Percentiles rank a stretch among this genome's conserved stretches.
Conservation (phyloP, 169 alveolate genomes). For the Eimeria tenella region DNA sequence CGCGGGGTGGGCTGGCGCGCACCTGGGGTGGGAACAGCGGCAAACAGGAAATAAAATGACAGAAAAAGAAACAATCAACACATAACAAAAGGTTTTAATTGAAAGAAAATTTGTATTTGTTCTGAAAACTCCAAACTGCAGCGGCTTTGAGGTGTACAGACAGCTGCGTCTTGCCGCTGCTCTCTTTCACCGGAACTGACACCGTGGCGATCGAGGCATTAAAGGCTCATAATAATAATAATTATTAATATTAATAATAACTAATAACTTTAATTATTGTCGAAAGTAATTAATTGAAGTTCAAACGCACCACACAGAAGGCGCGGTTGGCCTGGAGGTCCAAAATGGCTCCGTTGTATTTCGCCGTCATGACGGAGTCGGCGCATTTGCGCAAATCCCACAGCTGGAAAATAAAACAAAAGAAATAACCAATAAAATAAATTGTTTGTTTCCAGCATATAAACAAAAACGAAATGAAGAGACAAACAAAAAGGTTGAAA, state of each 20-base stretch:
- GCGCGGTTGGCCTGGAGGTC: constrained; percentile 78
- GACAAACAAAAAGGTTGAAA: not conserved
- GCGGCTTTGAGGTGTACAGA: not conserved
- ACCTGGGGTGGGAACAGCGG: constrained; percentile 59
- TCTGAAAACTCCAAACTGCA: too few relatives aligned
- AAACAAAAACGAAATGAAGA: not conserved
- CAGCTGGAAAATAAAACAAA: constrained; percentile 30
- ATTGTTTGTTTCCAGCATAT: too few relatives aligned
- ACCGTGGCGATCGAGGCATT: too few relatives aligned
- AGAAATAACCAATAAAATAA: not conserved
- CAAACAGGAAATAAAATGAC: not conserved
- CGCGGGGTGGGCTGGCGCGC: constrained; percentile 71
- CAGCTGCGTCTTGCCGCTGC: not conserved
- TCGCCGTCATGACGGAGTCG: constrained; percentile 72
- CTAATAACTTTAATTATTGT: too few relatives aligned
- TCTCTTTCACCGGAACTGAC: too few relatives aligned
- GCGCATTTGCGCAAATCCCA: constrained; percentile 79
- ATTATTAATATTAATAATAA: too few relatives aligned
- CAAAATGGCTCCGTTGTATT: constrained; percentile 74
- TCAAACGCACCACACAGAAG: constrained; percentile 58
- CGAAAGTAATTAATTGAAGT: not conserved
- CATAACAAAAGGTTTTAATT: too few relatives aligned
- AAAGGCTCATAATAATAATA: too few relatives aligned
- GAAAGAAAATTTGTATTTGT: too few relatives aligned
- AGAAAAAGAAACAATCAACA: too few relatives aligned